Base-by-base conservation (phyloP, 495 filamentous ascomycete genomes). In the Filosporella fistucella region DNA sequence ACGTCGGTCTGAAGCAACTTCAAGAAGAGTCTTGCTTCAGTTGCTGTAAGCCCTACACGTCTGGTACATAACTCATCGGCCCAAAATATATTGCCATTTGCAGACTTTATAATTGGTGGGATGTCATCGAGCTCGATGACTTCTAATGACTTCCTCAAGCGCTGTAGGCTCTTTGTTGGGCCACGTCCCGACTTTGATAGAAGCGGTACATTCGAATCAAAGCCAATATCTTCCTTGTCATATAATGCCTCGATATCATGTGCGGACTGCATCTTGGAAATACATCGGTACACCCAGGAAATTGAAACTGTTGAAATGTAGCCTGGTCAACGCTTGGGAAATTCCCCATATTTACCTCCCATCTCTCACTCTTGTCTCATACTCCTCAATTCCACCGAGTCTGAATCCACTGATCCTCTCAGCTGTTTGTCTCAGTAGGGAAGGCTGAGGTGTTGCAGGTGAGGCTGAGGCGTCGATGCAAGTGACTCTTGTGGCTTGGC, bases 81-180 rank as follows among this genome's bases (percentile, higher is more conserved):
- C 54, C 49, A 57, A 36, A 57, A 52, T 12, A 52, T 45, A 35
- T 57, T 57, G 12, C 54, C 54, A 45, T 57, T 49, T 1, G 39
- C 35, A 6, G 43, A 48, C 25, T 57, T 52, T 32, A 57, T 57
- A 29, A 57, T 52, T 21, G 49, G 49, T 2, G 54, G 54, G 28
- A 57, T 52, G 20, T 49, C 54, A 22, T 57, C 54, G 1, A 57
- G 32, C 14, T 40, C 23, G 21, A 57, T 49, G 18, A 32, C 33
- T 24, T 51, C 41, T 4, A 45, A 20, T 5, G 40, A 38, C 10
- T 26, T 24, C 20, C 40, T 44, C 11, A 39, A 17, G 7, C 35
- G 41, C 2, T 21, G 32, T 4, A 16, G 9, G 28, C 20, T 35
- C n/a, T 25, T 35, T 3, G 12, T 7, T 23, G 45, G 21, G 11